Evolutionary conservation across 192 early-diverging fungal species (phyloP).

Genomic region (Coemansia sp.): DNA sequence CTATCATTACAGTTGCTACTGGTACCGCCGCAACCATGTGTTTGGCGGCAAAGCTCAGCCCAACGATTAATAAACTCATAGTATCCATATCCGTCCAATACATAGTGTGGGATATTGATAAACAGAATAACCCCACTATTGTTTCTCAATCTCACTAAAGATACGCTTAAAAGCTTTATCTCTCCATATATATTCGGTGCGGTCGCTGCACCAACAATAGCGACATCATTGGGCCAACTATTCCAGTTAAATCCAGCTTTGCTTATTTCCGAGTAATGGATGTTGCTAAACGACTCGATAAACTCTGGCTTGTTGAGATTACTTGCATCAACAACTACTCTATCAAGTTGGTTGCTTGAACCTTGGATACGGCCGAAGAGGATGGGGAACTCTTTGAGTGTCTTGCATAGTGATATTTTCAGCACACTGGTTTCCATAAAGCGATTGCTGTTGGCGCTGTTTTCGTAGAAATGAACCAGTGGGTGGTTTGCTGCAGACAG

Average conservation of each 20-base stretch:
- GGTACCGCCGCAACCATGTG: not conserved
- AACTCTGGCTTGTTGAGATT: slow-evolving; percentile 38
- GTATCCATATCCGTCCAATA: slow-evolving; percentile 41
- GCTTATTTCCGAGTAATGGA: slow-evolving; percentile 9
- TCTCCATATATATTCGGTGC: slow-evolving; percentile 6
- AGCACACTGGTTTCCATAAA: slow-evolving; percentile 32
- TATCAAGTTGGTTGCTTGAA: not conserved
- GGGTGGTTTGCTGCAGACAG: slow-evolving; percentile 39
- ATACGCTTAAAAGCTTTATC: slow-evolving; percentile 24
- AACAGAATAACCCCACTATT: slow-evolving; percentile 35
- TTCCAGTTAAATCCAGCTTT: slow-evolving; percentile 12
- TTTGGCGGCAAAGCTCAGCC: slow-evolving; percentile 15
- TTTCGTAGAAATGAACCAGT: slow-evolving; percentile 40
- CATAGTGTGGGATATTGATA: slow-evolving; percentile 42
- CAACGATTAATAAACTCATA: slow-evolving; percentile 34
- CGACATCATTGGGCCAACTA: slow-evolving; percentile 16
- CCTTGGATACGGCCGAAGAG: slow-evolving; percentile 20
- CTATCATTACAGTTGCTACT: not conserved
- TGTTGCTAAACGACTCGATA: slow-evolving; percentile 15
- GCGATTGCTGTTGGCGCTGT: not conserved
- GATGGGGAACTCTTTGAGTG: slow-evolving; percentile 35
- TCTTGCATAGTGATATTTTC: slow-evolving; percentile 12
- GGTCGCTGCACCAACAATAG: slow-evolving; percentile 19
- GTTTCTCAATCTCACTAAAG: slow-evolving; percentile 14
- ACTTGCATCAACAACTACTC: slow-evolving; percentile 18